Evolutionary conservation across 169 alveolate genomes (phyloP), one percentile per base, ranked within the genome.

Genomic region (Plasmodium blacklocki): DNA sequence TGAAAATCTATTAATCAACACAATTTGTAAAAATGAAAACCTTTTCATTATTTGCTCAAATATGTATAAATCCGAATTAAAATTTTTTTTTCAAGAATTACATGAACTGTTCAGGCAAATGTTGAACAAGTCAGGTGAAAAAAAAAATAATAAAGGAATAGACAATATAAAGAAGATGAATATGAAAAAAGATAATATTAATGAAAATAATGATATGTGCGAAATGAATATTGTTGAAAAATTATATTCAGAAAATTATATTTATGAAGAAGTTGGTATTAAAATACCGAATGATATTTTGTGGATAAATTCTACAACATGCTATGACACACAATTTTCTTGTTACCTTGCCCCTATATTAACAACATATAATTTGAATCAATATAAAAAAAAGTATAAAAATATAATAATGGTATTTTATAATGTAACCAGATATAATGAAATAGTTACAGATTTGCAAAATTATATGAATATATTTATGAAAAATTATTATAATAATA

Each of bases 1-100:
- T 78, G 89, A 64, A 52, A 78, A 78, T 66, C 67, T 78, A 18
- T n/a, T 78, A 1, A 15, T 71, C 45, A 78, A 78, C 45, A 49
- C 66, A 32, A 23, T 78, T 78, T 54, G 67, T 54, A 67, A 78
- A 14, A 66, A 78, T 63, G 89, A 78, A 58, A 56, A 78, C 39
- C 54, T 78, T 78, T 78, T 78, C 67, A 78, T 78, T n/a, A 47
- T 78, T n/a, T 78, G 89, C 32, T 63, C 89, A 59, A 64, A 64
- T 59, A 70, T 66, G 26, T 29, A 56, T 59, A 78, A 78, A 32
- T 56, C 78, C 11, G 89, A 78, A 70, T 49, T 47, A 2, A 50
- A 32, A 3, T 29, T 32, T 8, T 14, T 73, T 56, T 73, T 73
- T 54, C 68, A 29, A 23, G 2, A 73, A 12, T 73, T 73, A 32